phyloP scores from a whole-genome alignment of 768 basidiomycete species.

The Boletus reticulatus region DNA sequence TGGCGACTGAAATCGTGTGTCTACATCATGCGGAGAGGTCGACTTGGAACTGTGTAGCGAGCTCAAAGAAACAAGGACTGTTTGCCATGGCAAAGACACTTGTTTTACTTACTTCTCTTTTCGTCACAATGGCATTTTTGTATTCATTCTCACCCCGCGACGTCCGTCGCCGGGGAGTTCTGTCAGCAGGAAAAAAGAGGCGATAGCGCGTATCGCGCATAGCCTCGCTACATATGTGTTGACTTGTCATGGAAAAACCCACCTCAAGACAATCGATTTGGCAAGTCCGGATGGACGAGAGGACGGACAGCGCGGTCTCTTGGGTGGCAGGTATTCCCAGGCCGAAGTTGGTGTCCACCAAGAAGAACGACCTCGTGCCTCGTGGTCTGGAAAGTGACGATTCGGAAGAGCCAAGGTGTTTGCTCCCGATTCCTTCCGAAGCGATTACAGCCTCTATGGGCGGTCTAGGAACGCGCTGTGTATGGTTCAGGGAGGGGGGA shows the following conservation, averaged over 20 bases:
- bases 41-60: not conserved
- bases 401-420: slow-evolving; percentile 5
- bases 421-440: slow-evolving; percentile 15
- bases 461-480: not conserved
- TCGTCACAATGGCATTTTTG: not conserved
- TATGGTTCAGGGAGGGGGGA: not conserved
- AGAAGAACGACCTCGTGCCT: slow-evolving; percentile 21
- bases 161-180: not conserved
- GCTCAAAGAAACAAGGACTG: not conserved
- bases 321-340: slow-evolving; percentile 16
- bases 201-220: slow-evolving; percentile 20
- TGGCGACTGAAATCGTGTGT: not conserved
- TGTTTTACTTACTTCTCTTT: not conserved
- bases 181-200: slow-evolving; percentile 1
- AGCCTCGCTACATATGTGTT: not conserved
- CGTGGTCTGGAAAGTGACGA: slow-evolving; percentile 5
- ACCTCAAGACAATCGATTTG: slow-evolving; percentile 7
- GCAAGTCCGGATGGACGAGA: slow-evolving; percentile 7
- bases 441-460: not conserved
- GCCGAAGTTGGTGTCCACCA: slow-evolving; percentile 7
- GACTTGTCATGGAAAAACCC: slow-evolving; percentile 1
- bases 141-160: not conserved
- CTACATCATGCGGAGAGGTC: too few species aligned
- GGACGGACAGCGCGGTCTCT: slow-evolving; percentile 3
- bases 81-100: not conserved